Evolutionary conservation across 768 basidiomycete species (phyloP).

Genomic region (button mushroom (Agaricus bisporus)): DNA sequence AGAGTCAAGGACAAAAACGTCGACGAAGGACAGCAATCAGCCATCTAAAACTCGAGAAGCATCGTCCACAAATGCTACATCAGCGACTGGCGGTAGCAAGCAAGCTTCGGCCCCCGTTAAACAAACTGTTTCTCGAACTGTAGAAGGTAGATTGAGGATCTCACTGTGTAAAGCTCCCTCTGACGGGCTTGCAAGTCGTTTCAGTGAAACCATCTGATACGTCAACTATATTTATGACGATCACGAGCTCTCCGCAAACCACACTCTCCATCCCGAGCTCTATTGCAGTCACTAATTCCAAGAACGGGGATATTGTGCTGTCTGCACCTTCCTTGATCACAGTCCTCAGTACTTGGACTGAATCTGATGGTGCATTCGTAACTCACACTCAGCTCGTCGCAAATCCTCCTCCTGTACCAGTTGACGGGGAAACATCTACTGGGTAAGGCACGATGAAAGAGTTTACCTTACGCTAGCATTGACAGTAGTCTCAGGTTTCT

Average conservation of each 20-base stretch:
- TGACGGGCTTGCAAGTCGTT: slow-evolving; percentile 6
- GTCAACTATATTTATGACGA: slow-evolving; percentile 19
- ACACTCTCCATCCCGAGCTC: slow-evolving; percentile 39
- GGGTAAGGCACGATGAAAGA: not conserved
- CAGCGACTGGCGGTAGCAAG: not conserved
- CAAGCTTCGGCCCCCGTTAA: not conserved
- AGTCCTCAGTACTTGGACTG: slow-evolving; percentile 37
- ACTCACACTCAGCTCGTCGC: slow-evolving; percentile 50
- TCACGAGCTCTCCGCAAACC: slow-evolving; percentile 33
- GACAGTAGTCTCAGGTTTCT: slow-evolving; percentile 43
- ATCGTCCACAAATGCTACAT: not conserved
- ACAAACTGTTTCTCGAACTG: not conserved
- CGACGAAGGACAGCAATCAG: not conserved
- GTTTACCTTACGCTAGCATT: not conserved
- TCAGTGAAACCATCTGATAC: not conserved
- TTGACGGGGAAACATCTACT: not conserved
- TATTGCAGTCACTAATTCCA: slow-evolving; percentile 30
- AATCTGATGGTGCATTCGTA: slow-evolving; percentile 35
- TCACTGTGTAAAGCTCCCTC: not conserved
- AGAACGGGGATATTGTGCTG: slow-evolving; percentile 30
- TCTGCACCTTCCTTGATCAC: slow-evolving; percentile 43
- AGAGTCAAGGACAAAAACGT: not conserved
- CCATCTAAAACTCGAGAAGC: not conserved
- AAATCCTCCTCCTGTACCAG: slow-evolving; percentile 34
- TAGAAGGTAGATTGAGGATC: not conserved